These are phyloP conservation scores for Penstemon newberryi DNA, from an alignment of 257 asterid genomes.

Conservation along the genomic window DNA sequence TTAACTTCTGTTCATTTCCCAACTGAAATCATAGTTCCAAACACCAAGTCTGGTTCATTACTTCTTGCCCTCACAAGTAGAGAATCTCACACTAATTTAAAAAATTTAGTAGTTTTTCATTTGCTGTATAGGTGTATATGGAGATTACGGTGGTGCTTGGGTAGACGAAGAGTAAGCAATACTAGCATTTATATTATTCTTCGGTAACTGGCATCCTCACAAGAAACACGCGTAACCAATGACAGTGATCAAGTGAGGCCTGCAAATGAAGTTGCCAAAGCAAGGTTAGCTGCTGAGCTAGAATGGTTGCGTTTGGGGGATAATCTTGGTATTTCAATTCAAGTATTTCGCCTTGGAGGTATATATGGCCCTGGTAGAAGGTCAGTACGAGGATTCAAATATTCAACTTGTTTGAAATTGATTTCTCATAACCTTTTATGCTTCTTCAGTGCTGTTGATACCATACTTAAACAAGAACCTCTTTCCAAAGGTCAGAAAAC, in stretches of 20 bases:
- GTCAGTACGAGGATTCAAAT: conserved; percentile 34
- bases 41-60: conserved; percentile 5
- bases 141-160: conserved; percentile 85
- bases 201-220: conserved; percentile 30
- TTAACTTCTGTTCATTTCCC: no score
- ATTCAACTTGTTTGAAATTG: background rate
- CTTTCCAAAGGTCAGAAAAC: conserved; percentile 56
- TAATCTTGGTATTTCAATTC: conserved; percentile 53
- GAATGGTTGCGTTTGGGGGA: conserved; percentile 69
- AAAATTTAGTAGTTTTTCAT: conserved; percentile 11
- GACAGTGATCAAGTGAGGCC: conserved; percentile 63
- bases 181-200: conserved; percentile 15
- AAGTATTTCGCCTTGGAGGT: conserved; percentile 88
- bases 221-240: conserved; percentile 25
- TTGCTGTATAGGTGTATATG: conserved; percentile 70
- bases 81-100: background rate
- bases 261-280: conserved; percentile 43
- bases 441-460: conserved; percentile 75
- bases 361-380: conserved; percentile 98
- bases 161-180: conserved; percentile 78
- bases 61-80: background rate
- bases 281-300: conserved; percentile 78
- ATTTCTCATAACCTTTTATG: background rate
- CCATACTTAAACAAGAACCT: conserved; percentile 63
- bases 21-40: no score